phyloP scores from a whole-genome alignment of 495 filamentous ascomycete genomes.

The Emericellopsis terricola region DNA sequence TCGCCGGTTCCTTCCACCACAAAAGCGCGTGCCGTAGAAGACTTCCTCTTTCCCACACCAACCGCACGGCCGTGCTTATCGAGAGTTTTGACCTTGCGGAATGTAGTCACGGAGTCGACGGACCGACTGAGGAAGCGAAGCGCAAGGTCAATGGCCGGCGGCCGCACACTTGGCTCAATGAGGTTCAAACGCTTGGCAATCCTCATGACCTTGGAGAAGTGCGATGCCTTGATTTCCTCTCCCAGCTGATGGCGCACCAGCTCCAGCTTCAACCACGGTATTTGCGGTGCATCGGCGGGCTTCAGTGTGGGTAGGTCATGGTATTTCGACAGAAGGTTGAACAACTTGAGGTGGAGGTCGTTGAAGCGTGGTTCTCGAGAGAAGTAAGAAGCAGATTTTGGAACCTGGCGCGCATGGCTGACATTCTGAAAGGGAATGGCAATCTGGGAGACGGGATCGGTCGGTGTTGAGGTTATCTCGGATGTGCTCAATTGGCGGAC shows the following conservation, averaged over 20 bases:
- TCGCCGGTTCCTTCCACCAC: conserved; percentile 86
- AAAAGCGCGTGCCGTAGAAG: conserved; percentile 62
- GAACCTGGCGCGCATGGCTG: conserved; percentile 47
- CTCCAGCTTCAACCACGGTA: conserved; percentile 67
- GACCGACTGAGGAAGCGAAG: conserved; percentile 56
- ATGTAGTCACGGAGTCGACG: conserved; percentile 47
- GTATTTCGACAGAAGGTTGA: conserved; percentile 50
- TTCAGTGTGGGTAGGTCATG: conserved; percentile 49
- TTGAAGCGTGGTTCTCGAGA: conserved; percentile 69
- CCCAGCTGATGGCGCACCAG: conserved; percentile 60
- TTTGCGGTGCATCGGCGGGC: conserved; percentile 45
- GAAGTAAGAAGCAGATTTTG: conserved; percentile 84
- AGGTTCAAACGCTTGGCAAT: conserved; percentile 65
- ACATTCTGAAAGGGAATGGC: conserved; percentile 2
- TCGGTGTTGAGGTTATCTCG: conserved; percentile 5
- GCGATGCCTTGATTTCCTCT: conserved; percentile 59
- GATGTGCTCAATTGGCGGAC: neutral
- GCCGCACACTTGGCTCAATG: conserved; percentile 68
- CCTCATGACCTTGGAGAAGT: conserved; percentile 57
- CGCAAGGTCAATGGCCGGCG: conserved; percentile 41
- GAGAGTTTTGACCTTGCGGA: conserved; percentile 34
- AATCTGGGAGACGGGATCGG: neutral
- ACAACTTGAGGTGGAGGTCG: conserved; percentile 61
- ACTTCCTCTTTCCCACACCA: conserved; percentile 71
- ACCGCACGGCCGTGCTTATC: conserved; percentile 60